Conservation (phyloP, 345 rosid species). For the Eutrema heterophyllum region DNA sequence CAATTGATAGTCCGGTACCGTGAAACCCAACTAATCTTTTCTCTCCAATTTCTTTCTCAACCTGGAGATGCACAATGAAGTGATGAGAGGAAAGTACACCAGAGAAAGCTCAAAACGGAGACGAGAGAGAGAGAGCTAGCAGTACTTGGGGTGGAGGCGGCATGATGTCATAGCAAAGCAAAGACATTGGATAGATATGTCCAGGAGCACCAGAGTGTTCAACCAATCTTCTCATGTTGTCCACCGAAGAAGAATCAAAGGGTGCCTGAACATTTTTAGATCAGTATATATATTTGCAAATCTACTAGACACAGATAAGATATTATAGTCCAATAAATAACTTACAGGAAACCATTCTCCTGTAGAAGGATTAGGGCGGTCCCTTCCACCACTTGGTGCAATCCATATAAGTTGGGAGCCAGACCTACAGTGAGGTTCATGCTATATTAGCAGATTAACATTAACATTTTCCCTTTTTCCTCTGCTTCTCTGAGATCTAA, state of each 20-base stretch:
- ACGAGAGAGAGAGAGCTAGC: not conserved
- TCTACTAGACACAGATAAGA: not conserved
- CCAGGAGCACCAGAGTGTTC: constrained; percentile 82
- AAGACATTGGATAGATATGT: constrained; percentile 74
- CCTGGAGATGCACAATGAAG: constrained; percentile 41
- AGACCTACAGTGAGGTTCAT: constrained; percentile 42
- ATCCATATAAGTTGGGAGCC: constrained; percentile 90
- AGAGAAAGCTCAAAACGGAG: not conserved
- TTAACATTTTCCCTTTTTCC: not conserved
- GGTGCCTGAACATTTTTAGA: constrained; percentile 55
- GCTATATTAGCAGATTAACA: constrained; percentile 5
- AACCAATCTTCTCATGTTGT: constrained; percentile 86
- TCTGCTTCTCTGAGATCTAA: not conserved
- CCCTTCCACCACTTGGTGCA: constrained; percentile 98
- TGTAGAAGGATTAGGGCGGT: constrained; percentile 82
- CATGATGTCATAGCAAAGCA: constrained; percentile 86
- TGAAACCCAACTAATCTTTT: constrained; percentile 59
- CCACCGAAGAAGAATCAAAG: constrained; percentile 87
- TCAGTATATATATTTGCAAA: constrained; percentile 33
- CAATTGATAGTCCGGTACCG: constrained; percentile 72
- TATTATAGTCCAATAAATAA: constrained; percentile 13
- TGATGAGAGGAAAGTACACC: constrained; percentile 10
- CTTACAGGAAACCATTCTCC: constrained; percentile 88
- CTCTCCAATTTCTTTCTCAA: constrained; percentile 96
- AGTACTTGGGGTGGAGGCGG: constrained; percentile 85